phyloP scores from a whole-genome alignment of 176 grass and related monocot species.

The Zea mays region Zm-B73-REFERENCE-NAM-5.0 NC_050097.1:22967501-22968000 shows the following conservation, averaged over 20 bases:
- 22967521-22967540: not conserved
- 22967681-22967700: constrained; percentile 18
- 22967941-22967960: not conserved
- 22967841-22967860: constrained; percentile 71
- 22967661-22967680: not conserved
- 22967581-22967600: constrained; percentile 34
- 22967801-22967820: not conserved
- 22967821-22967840: constrained; percentile 32
- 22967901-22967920: not conserved
- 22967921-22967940: constrained; percentile 41
- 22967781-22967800: not conserved
- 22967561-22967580: constrained; percentile 47
- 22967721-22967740: not conserved
- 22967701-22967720: constrained; percentile 22
- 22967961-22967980: not conserved
- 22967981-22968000: too few species aligned
- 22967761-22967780: constrained; percentile 34
- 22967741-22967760: constrained; percentile 42
- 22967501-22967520: constrained; percentile 36
- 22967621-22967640: not conserved
- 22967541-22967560: constrained; percentile 28
- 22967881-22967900: constrained; percentile 46
- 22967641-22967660: constrained; percentile 15
- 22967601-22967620: too few species aligned
- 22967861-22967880: constrained; percentile 51